These are phyloP conservation scores for Pleurotus giganteus DNA, from an alignment of 768 basidiomycete species.

Conservation along the genomic window DNA sequence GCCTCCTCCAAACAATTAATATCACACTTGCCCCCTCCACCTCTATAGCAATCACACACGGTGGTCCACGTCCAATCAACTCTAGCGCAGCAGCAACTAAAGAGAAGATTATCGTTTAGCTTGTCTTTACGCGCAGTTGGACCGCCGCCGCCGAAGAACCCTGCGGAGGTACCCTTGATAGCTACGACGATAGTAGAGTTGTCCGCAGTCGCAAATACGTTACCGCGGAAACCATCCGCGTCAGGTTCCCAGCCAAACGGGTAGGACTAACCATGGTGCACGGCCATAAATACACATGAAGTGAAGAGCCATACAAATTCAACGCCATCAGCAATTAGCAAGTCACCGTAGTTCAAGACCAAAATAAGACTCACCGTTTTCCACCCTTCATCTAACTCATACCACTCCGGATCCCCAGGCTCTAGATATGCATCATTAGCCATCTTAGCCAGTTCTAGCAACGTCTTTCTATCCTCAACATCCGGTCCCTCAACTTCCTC, in stretches of 20 bases:
- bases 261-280: constrained; percentile 43
- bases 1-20: constrained; percentile 74
- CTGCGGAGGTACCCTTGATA: constrained; percentile 93
- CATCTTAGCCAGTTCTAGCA: constrained; percentile 91
- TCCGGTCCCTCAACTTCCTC: constrained; percentile 74
- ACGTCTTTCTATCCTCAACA: constrained; percentile 68
- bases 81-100: constrained; percentile 92
- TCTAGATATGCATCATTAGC: constrained; percentile 85
- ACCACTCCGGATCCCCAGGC: constrained; percentile 70
- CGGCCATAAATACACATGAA: constrained; percentile 11
- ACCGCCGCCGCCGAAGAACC: constrained; percentile 68
- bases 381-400: constrained; percentile 68
- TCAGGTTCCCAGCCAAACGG: constrained; percentile 94
- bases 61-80: constrained; percentile 93
- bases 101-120: constrained; percentile 89
- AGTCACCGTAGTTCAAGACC: constrained; percentile 1
- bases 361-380: constrained; percentile 39
- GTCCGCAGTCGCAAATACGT: constrained; percentile 82
- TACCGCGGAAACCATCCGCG: constrained; percentile 84
- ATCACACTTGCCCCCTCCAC: constrained; percentile 74
- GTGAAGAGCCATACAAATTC: not conserved
- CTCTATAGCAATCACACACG: constrained; percentile 86
- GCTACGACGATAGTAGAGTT: constrained; percentile 84
- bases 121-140: constrained; percentile 91
- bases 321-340: not conserved